Evolutionary conservation across 2,329 filamentous ascomycete genomes (phyloP).

Genomic region (Coniochaeta sp.): DNA sequence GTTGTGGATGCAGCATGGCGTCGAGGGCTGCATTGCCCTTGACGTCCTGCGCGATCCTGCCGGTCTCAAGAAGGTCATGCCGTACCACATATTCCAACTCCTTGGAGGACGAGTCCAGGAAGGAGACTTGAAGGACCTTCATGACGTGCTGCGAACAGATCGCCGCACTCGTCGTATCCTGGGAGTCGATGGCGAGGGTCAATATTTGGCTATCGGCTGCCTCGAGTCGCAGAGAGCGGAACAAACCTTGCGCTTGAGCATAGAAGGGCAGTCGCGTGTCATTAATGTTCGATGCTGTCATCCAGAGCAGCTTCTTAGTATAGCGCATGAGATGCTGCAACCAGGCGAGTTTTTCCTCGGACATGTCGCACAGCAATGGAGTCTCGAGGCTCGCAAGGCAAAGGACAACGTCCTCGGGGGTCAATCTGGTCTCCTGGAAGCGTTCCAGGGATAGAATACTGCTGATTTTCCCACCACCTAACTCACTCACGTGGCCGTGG

Average conservation of each 20-base stretch:
- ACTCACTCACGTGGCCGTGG: background rate
- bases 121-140: background rate
- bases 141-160: conserved; percentile 4
- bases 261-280: conserved; percentile 9
- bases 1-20: background rate
- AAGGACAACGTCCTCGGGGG: conserved; percentile 13
- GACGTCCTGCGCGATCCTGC: background rate
- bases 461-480: background rate
- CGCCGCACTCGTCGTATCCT: conserved; percentile 1
- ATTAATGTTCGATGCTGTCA: conserved; percentile 10
- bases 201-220: conserved; percentile 16
- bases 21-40: background rate
- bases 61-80: conserved; percentile 2
- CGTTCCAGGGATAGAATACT: conserved; percentile 6
- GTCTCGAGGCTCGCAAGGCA: conserved; percentile 14
- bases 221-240: conserved; percentile 18
- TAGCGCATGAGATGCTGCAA: conserved; percentile 13
- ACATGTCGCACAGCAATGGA: conserved; percentile 16
- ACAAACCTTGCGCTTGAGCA: conserved; percentile 15
- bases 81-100: conserved; percentile 5
- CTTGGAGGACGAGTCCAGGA: background rate
- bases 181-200: conserved; percentile 12
- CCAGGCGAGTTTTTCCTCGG: conserved; percentile 12
- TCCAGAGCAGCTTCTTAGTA: conserved; percentile 17
- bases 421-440: conserved; percentile 1